Percentiles rank a stretch among this genome's conserved stretches.
phyloP scores from a whole-genome alignment of 257 asterid genomes.

The Penstemon davidsonii region DNA sequence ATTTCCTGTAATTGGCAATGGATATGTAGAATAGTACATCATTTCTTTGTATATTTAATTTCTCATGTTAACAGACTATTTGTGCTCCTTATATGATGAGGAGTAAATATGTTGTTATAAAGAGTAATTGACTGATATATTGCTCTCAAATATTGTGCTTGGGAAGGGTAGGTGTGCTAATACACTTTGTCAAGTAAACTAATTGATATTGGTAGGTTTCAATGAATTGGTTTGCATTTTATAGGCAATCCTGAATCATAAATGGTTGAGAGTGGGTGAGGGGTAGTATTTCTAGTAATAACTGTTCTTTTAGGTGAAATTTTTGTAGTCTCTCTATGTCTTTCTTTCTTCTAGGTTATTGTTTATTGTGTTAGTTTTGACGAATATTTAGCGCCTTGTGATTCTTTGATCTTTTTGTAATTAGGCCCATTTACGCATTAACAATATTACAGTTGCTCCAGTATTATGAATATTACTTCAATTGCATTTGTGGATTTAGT shows the following conservation, averaged over 20 bases:
- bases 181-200: background rate
- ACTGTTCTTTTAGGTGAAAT: background rate
- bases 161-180: background rate
- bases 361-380: background rate
- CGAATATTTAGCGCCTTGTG: background rate
- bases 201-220: slow-evolving; percentile 2
- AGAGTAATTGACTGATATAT: no score
- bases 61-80: no score
- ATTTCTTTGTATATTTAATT: no score
- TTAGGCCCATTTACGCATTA: slow-evolving; percentile 4
- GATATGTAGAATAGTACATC: no score
- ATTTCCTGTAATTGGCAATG: no score
- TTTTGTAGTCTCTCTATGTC: background rate
- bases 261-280: no score
- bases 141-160: background rate
- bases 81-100: no score
- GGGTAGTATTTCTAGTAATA: no score
- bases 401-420: slow-evolving; percentile 6
- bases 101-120: no score
- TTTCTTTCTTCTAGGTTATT: background rate
- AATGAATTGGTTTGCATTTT: background rate
- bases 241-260: slow-evolving; percentile 8
- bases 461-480: background rate
- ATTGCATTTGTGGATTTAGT: background rate
- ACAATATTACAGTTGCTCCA: background rate